Percentiles rank a stretch among this genome's conserved stretches.
phyloP scores from a whole-genome alignment of 1,284 basidiomycete genomes.

The Ceratobasidium sp. region DNA sequence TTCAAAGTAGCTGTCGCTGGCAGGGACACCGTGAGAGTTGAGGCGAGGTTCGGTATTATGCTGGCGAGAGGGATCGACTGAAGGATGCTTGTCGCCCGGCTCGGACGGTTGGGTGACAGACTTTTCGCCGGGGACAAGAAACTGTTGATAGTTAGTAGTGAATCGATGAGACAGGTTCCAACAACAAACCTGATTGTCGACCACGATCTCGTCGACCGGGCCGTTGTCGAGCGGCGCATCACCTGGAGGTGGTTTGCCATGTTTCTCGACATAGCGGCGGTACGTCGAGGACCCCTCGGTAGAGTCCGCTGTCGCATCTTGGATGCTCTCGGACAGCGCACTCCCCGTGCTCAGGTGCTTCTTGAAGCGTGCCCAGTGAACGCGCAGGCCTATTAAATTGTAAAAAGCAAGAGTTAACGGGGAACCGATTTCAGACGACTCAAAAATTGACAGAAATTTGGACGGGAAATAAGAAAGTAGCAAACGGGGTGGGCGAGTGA shows the following conservation, averaged over 20 bases:
- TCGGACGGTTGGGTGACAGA: slow-evolving; percentile 50
- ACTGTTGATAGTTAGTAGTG: neutral
- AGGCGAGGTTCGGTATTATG: slow-evolving; percentile 25
- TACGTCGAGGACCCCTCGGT: slow-evolving; percentile 30
- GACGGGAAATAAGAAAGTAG: neutral
- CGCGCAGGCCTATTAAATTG: slow-evolving; percentile 52
- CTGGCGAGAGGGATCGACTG: slow-evolving; percentile 53
- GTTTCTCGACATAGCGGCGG: slow-evolving; percentile 40
- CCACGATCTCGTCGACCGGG: slow-evolving; percentile 72
- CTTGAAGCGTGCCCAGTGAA: slow-evolving; percentile 62
- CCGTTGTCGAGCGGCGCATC: slow-evolving; percentile 52
- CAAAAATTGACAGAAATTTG: neutral
- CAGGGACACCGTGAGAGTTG: slow-evolving; percentile 25
- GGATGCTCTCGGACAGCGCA: slow-evolving; percentile 57
- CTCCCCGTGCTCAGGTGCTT: slow-evolving; percentile 61
- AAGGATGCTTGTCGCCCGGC: slow-evolving; percentile 54
- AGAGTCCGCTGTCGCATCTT: slow-evolving; percentile 17
- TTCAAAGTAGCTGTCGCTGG: slow-evolving; percentile 39
- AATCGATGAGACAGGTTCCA: slow-evolving; percentile 9
- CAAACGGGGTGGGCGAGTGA: too few relatives aligned
- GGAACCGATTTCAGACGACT: neutral
- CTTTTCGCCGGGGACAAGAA: slow-evolving; percentile 42
- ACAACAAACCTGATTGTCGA: slow-evolving; percentile 64
- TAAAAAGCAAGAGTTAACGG: neutral
- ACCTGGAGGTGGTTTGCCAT: slow-evolving; percentile 3